Conservation (phyloP, 2,329 filamentous ascomycete genomes). For the Aspergillus unguis region DNA sequence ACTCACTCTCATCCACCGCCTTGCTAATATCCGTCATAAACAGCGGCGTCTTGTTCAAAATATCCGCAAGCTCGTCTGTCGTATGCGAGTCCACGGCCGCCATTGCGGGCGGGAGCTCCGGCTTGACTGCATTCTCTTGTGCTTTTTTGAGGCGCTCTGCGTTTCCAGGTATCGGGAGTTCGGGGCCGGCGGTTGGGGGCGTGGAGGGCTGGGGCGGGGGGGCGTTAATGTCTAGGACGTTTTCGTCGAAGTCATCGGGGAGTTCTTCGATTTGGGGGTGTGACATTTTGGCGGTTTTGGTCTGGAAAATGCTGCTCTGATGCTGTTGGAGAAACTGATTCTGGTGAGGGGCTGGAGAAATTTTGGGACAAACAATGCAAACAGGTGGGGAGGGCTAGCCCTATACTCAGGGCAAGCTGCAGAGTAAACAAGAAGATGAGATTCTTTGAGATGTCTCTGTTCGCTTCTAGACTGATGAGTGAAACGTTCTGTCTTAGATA, state of each 20-base stretch:
- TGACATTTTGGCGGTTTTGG: slow-evolving; percentile 19
- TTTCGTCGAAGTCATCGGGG: slow-evolving; percentile 49
- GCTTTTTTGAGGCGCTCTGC: slow-evolving; percentile 31
- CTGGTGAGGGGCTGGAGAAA: neutral
- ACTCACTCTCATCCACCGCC: slow-evolving; percentile 52
- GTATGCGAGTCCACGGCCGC: slow-evolving; percentile 55
- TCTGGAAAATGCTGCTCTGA: neutral
- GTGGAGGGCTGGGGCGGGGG: slow-evolving; percentile 17
- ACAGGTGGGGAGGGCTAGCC: slow-evolving; percentile 23
- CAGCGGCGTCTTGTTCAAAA: slow-evolving; percentile 71
- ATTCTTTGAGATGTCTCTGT: too few relatives aligned
- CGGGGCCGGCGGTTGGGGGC: slow-evolving; percentile 20
- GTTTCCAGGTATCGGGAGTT: slow-evolving; percentile 41
- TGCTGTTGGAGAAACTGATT: neutral
- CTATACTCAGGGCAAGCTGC: neutral
- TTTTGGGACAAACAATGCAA: slow-evolving; percentile 28
- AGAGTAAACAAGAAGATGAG: neutral
- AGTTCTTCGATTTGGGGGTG: slow-evolving; percentile 51
- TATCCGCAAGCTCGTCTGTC: slow-evolving; percentile 58
- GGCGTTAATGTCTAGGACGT: slow-evolving; percentile 42
- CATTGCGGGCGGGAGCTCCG: slow-evolving; percentile 57
- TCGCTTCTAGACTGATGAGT: too few relatives aligned
- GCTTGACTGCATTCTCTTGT: slow-evolving; percentile 29
- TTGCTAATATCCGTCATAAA: slow-evolving; percentile 91
- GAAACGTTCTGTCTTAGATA: too few relatives aligned